phyloP scores from a whole-genome alignment of 1,139 yeast genomes.

The Candida tetrigidarum region DNA sequence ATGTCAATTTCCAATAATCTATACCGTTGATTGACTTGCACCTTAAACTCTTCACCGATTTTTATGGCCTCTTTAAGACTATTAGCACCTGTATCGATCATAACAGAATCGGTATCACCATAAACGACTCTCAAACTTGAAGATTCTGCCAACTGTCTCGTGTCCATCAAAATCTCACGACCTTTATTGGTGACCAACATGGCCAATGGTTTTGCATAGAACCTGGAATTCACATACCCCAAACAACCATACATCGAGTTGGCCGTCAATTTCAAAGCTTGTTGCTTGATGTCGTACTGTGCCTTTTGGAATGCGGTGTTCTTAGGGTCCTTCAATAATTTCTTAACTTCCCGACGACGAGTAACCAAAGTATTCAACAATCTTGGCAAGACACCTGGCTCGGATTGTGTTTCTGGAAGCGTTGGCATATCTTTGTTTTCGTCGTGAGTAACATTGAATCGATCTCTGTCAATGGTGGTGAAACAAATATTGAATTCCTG shows the following conservation, averaged over 20 bases:
- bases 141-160: conserved; percentile 90
- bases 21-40: conserved; percentile 86
- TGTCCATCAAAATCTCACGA: conserved; percentile 91
- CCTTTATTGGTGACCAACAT: conserved; percentile 96
- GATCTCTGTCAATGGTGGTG: conserved; percentile 85
- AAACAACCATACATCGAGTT: conserved; percentile 99
- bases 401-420: conserved; percentile 61
- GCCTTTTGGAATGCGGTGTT: conserved; percentile 64
- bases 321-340: conserved; percentile 75
- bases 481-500: conserved; percentile 98
- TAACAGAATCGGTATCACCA: conserved; percentile 99
- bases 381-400: conserved; percentile 85
- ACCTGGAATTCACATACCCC: conserved; percentile 90
- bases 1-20: conserved; percentile 89
- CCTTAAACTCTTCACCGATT: conserved; percentile 85
- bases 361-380: conserved; percentile 82
- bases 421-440: conserved; percentile 74
- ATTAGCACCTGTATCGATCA: conserved; percentile 91
- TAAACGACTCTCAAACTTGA: conserved; percentile 85
- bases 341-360: conserved; percentile 93
- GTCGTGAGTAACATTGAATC: conserved; percentile 44
- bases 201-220: conserved; percentile 95
- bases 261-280: conserved; percentile 95
- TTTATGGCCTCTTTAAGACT: conserved; percentile 72
- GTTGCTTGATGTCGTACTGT: conserved; percentile 95